Conservation (phyloP, 345 rosid genomes). For the Theobroma cacao region DNA sequence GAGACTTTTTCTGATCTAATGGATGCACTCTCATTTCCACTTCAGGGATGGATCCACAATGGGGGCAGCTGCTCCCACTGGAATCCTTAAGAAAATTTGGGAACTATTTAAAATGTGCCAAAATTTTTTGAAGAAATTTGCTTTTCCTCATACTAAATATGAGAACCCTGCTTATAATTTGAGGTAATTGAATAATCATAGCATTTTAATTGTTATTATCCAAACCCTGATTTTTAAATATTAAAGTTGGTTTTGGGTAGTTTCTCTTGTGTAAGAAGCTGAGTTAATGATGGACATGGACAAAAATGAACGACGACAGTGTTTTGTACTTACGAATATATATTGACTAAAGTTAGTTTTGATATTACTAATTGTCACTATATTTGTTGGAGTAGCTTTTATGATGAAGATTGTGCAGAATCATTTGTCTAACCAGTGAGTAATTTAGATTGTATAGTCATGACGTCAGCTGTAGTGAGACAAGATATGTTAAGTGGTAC, state of each 20-base stretch:
- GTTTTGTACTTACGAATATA: neutral
- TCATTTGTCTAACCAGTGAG: neutral
- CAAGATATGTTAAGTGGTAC: neutral
- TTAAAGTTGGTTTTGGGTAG: neutral
- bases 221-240: neutral
- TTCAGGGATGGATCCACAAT: neutral
- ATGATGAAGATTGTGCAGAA: neutral
- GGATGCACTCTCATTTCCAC: neutral
- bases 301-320: neutral
- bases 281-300: neutral
- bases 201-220: neutral
- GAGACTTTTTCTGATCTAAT: neutral
- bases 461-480: neutral
- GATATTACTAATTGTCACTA: neutral
- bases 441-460: neutral
- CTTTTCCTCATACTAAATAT: constrained; percentile 6
- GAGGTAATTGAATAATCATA: constrained; percentile 1
- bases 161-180: neutral
- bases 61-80: neutral
- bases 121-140: neutral
- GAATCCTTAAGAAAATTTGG: constrained; percentile 5
- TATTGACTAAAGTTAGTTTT: neutral
- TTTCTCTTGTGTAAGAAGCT: neutral
- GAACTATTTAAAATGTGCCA: neutral
- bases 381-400: neutral